Percentiles rank a stretch among this genome's conserved stretches.
These are phyloP conservation scores for Triticum urartu DNA, from an alignment of 176 grass and related monocot species.

Conservation along the genomic window DNA sequence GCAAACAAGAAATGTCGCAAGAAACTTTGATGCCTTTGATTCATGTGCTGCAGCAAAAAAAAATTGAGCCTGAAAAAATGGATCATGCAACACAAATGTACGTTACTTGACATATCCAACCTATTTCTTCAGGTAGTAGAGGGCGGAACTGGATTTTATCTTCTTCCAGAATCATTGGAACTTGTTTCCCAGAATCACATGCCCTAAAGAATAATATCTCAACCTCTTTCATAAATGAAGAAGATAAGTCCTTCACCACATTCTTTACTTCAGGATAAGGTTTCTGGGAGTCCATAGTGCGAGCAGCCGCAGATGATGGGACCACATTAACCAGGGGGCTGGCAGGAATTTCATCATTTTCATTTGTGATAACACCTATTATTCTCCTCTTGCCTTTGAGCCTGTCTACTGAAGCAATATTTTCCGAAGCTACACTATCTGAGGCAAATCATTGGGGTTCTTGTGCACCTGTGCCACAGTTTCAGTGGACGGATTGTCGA, in stretches of 20 bases:
- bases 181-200: conserved; percentile 59
- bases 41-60: conserved; percentile 41
- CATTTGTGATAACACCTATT: neutral
- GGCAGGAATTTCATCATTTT: neutral
- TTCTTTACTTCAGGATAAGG: neutral
- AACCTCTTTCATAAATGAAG: conserved; percentile 50
- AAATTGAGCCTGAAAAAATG: neutral
- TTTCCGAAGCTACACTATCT: neutral
- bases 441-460: conserved; percentile 36
- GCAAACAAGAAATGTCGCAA: conserved; percentile 48
- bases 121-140: conserved; percentile 60
- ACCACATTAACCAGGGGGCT: neutral
- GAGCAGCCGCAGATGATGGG: neutral
- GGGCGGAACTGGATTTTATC: conserved; percentile 60
- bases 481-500: conserved; percentile 40
- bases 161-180: conserved; percentile 61
- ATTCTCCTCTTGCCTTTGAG: neutral
- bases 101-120: conserved; percentile 26
- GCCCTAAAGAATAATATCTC: conserved; percentile 64
- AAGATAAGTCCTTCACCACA: conserved; percentile 29
- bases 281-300: conserved; percentile 28
- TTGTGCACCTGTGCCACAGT: conserved; percentile 29
- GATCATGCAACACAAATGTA: conserved; percentile 10
- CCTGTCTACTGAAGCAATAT: neutral
- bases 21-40: conserved; percentile 39